Percentiles rank a stretch among this genome's conserved stretches.
Evolutionary conservation across 768 basidiomycete species (phyloP).

Genomic region (Mycena rebaudengoi): DNA sequence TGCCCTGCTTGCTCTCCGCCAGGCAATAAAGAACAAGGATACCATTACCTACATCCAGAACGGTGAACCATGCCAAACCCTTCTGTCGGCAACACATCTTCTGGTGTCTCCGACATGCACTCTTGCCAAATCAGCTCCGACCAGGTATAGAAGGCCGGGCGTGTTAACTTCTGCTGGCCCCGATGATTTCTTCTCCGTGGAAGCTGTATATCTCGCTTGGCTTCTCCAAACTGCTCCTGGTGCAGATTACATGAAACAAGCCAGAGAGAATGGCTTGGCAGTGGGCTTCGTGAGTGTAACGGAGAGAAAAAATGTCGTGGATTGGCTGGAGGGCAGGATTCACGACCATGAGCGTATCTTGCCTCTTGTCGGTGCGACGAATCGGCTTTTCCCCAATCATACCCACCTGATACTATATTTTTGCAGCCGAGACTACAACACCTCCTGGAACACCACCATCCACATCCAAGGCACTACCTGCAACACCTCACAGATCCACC

Average conservation of each 20-base stretch:
- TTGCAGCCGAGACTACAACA: conserved; percentile 60
- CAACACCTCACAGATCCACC: conserved; percentile 38
- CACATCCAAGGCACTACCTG: conserved; percentile 37
- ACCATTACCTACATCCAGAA: conserved; percentile 58
- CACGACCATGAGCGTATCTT: conserved; percentile 60
- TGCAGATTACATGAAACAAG: conserved; percentile 90
- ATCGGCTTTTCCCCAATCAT: neutral
- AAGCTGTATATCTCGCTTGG: conserved; percentile 89
- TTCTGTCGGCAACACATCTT: conserved; percentile 71
- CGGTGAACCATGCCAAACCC: conserved; percentile 52
- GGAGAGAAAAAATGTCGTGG: conserved; percentile 85
- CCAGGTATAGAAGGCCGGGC: conserved; percentile 79
- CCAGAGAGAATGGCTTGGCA: conserved; percentile 75
- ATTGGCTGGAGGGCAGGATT: conserved; percentile 78
- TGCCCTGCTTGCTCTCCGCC: conserved; percentile 63
- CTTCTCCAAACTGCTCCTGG: conserved; percentile 73
- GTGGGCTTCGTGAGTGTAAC: conserved; percentile 86
- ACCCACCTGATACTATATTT: neutral
- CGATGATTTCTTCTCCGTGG: conserved; percentile 79
- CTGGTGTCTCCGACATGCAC: conserved; percentile 59
- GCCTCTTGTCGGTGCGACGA: conserved; percentile 50
- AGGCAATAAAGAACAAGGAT: conserved; percentile 65
- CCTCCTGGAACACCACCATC: conserved; percentile 62
- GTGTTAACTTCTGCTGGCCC: conserved; percentile 51
- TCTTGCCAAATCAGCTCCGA: conserved; percentile 78